Conservation (phyloP, 306 rosid genomes). For the Alnus rubra region DNA sequence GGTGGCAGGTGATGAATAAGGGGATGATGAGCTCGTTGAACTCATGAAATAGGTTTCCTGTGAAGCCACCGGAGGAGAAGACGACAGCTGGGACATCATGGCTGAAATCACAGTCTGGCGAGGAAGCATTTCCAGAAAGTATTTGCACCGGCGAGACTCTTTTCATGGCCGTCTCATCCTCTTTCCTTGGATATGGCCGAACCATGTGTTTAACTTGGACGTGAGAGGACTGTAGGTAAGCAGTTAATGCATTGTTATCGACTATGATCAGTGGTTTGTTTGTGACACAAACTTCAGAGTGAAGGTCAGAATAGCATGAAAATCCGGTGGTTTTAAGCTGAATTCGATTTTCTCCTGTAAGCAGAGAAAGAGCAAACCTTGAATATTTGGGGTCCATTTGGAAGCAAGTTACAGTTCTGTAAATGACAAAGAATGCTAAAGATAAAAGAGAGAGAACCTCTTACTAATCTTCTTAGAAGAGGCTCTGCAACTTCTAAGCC, state of each 20-base stretch:
- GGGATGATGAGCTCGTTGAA: slow-evolving; percentile 38
- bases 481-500: slow-evolving; percentile 8
- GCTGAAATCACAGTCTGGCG: slow-evolving; percentile 28
- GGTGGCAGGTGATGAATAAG: slow-evolving; percentile 37
- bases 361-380: neutral
- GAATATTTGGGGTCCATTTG: neutral
- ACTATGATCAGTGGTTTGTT: slow-evolving; percentile 21
- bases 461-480: slow-evolving; percentile 31
- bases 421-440: neutral
- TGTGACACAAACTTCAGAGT: slow-evolving; percentile 31
- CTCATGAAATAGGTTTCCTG: slow-evolving; percentile 42
- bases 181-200: slow-evolving; percentile 39
- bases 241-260: slow-evolving; percentile 12
- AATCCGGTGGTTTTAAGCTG: slow-evolving; percentile 29
- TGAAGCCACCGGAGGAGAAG: slow-evolving; percentile 38
- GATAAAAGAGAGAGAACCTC: slow-evolving; percentile 21
- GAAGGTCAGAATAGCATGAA: slow-evolving; percentile 37
- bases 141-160: slow-evolving; percentile 23
- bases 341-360: slow-evolving; percentile 29
- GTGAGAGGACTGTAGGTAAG: slow-evolving; percentile 25
- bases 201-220: slow-evolving; percentile 14
- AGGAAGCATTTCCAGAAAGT: slow-evolving; percentile 1
- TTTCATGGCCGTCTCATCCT: slow-evolving; percentile 28
- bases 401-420: neutral
- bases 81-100: slow-evolving; percentile 33